Evolutionary conservation across 2,329 filamentous ascomycete genomes (phyloP).

Genomic region (Paraphaeosphaeria minitans): DNA sequence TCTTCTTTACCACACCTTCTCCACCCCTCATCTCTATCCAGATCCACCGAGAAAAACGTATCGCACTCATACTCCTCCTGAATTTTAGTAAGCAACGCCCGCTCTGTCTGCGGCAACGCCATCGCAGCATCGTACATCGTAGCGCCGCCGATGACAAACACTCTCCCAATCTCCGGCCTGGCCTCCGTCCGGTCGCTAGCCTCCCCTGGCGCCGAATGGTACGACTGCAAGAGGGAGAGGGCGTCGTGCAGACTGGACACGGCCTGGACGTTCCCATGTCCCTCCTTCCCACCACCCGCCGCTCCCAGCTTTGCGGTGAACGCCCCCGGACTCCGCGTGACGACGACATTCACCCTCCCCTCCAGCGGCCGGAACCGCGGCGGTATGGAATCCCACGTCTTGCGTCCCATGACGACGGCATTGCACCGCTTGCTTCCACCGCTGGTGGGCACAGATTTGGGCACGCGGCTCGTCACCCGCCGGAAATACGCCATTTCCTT

Average conservation of each 20-base stretch:
- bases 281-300: conserved; percentile 21
- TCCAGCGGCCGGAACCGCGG: conserved; percentile 76
- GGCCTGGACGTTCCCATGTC: conserved; percentile 55
- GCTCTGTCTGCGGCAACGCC: conserved; percentile 59
- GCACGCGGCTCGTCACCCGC: conserved; percentile 76
- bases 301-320: conserved; percentile 17
- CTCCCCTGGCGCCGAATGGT: no score
- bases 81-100: conserved; percentile 74
- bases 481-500: conserved; percentile 96
- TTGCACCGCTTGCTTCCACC: conserved; percentile 38
- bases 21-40: conserved; percentile 62
- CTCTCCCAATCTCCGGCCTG: conserved; percentile 23
- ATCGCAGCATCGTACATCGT: conserved; percentile 82
- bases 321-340: conserved; percentile 60
- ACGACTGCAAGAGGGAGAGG: conserved; percentile 13
- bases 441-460: conserved; percentile 31
- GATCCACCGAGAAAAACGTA: conserved; percentile 69
- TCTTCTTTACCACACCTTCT: conserved; percentile 56
- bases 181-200: no score
- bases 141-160: conserved; percentile 89
- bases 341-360: conserved; percentile 79
- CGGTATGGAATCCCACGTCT: conserved; percentile 94
- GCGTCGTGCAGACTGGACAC: no score
- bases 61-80: conserved; percentile 75
- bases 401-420: conserved; percentile 95